phyloP scores from a whole-genome alignment of 176 grass and related monocot genomes.

The Carex cristatella region DNA sequence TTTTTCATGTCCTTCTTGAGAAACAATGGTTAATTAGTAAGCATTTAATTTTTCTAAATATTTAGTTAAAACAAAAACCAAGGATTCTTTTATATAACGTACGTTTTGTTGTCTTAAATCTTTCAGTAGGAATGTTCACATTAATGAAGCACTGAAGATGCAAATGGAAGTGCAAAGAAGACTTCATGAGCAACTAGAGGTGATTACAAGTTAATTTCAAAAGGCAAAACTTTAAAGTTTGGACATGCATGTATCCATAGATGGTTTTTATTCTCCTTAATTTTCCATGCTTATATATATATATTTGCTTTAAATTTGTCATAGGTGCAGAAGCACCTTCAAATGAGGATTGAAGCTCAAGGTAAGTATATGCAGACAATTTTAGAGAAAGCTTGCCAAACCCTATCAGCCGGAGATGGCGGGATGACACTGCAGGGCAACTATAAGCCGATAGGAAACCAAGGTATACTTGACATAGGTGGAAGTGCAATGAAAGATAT shows the following conservation, averaged over 20 bases:
- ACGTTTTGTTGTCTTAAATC: constrained; percentile 4
- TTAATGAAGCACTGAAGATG: constrained; percentile 79
- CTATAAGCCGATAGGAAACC: constrained; percentile 59
- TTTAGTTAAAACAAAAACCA: background rate
- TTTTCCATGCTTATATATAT: background rate
- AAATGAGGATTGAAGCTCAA: constrained; percentile 98
- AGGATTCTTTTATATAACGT: background rate
- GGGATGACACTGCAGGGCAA: constrained; percentile 20
- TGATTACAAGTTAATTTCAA: constrained; percentile 31
- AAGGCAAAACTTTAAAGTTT: background rate
- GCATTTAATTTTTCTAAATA: constrained; percentile 7
- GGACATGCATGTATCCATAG: background rate
- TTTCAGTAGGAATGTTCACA: constrained; percentile 72
- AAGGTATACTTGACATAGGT: constrained; percentile 48
- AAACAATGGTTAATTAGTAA: background rate
- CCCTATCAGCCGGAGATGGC: constrained; percentile 40
- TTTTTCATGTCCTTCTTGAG: background rate
- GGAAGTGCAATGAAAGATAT: constrained; percentile 42
- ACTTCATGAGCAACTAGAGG: constrained; percentile 92
- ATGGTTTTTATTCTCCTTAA: background rate
- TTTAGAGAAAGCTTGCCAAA: constrained; percentile 87
- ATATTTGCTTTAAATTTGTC: background rate
- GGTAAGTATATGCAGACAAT: constrained; percentile 98
- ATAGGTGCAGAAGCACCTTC: constrained; percentile 90
- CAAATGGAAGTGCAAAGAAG: constrained; percentile 94